phyloP scores from a whole-genome alignment of 2,329 filamentous ascomycete species.

The Fusarium goolgardi region DNA sequence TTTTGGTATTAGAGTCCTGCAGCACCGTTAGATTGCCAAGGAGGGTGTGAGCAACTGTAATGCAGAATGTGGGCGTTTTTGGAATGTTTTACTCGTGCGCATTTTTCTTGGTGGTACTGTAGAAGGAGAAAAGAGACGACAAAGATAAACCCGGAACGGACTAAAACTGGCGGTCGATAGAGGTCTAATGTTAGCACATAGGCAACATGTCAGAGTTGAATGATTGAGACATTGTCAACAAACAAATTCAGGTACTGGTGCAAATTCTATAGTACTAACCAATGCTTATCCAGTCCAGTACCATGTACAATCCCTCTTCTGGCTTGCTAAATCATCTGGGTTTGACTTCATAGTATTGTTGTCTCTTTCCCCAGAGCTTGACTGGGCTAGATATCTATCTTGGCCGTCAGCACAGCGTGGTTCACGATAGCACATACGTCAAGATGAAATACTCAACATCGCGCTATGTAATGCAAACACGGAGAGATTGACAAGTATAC shows the following conservation, averaged over 20 bases:
- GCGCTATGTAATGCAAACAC: conserved; percentile 28
- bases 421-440: conserved; percentile 8
- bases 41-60: conserved; percentile 23
- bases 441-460: conserved; percentile 16
- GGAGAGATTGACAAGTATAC: not conserved
- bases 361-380: conserved; percentile 22
- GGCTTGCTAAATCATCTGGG: conserved; percentile 2
- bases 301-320: conserved; percentile 21
- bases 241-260: conserved; percentile 7
- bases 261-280: conserved; percentile 5
- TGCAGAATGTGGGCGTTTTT: conserved; percentile 31
- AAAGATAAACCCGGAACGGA: conserved; percentile 4
- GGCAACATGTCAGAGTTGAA: conserved; percentile 5
- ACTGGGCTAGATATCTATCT: not conserved
- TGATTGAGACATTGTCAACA: conserved; percentile 12
- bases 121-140: conserved; percentile 37
- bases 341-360: conserved; percentile 14
- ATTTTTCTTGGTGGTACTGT: conserved; percentile 17
- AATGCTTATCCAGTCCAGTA: conserved; percentile 14
- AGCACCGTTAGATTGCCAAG: conserved; percentile 34
- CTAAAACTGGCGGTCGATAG: conserved; percentile 17
- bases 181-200: conserved; percentile 11
- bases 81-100: conserved; percentile 23
- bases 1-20: conserved; percentile 29
- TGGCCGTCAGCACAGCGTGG: conserved; percentile 10